Evolutionary conservation across 805 yeast genomes (phyloP).

Genomic region (Lipomyces oligophaga): DNA sequence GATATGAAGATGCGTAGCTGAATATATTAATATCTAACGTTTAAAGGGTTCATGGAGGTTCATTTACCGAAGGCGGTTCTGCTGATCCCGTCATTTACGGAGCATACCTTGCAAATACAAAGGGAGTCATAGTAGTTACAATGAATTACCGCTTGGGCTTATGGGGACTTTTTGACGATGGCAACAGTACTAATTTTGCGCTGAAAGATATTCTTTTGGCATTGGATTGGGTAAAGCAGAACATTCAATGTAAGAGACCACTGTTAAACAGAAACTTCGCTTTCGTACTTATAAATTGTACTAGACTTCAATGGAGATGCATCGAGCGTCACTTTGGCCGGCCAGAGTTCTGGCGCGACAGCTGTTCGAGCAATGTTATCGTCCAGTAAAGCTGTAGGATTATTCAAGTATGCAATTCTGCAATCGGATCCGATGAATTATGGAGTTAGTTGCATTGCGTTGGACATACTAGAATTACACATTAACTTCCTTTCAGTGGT

Average conservation of each 20-base stretch:
- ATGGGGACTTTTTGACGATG: constrained; percentile 28
- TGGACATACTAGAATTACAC: not conserved
- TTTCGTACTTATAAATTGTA: not conserved
- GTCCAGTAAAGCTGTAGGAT: constrained; percentile 10
- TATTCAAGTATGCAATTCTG: constrained; percentile 17
- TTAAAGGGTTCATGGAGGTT: constrained; percentile 42
- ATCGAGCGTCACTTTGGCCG: constrained; percentile 36
- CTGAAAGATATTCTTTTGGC: constrained; percentile 30
- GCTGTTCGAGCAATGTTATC: constrained; percentile 24
- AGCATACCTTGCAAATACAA: constrained; percentile 25
- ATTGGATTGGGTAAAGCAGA: constrained; percentile 36
- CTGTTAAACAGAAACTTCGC: not conserved
- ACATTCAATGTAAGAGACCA: constrained; percentile 25
- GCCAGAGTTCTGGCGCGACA: constrained; percentile 39
- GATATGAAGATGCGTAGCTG: not conserved
- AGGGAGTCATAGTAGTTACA: constrained; percentile 31
- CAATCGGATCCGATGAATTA: constrained; percentile 28
- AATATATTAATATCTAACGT: no score
- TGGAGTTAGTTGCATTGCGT: constrained; percentile 14
- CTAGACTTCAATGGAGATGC: constrained; percentile 36
- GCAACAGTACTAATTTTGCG: constrained; percentile 23
- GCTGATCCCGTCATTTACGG: constrained; percentile 34
- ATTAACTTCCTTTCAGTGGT: constrained; percentile 5
- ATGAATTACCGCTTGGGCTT: constrained; percentile 28
- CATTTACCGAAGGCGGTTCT: constrained; percentile 35